Conservation (phyloP, 75 land plant genomes). For the Adiantum capillusveneris region DNA sequence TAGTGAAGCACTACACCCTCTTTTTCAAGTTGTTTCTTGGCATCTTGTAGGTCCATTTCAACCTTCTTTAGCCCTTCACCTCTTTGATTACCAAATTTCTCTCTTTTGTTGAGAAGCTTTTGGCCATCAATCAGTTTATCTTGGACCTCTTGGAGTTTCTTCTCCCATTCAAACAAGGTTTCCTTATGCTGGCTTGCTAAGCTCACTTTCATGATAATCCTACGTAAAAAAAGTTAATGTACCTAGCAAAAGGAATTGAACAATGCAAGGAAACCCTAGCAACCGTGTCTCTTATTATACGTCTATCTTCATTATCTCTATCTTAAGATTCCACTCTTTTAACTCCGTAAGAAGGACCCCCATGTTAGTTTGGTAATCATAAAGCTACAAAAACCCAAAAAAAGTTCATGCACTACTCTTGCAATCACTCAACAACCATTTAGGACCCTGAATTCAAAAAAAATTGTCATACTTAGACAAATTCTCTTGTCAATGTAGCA, state of each 20-base stretch:
- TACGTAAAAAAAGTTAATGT: conserved; percentile 13
- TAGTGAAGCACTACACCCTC: conserved; percentile 39
- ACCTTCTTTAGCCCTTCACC: conserved; percentile 33
- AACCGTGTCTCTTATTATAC: conserved; percentile 43
- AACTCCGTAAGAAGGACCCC: conserved; percentile 78
- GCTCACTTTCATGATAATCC: conserved; percentile 54
- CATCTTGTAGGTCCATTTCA: conserved; percentile 50
- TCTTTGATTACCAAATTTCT: conserved; percentile 40
- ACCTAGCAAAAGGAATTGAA: no score
- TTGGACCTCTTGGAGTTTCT: conserved; percentile 46
- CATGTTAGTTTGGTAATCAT: conserved; percentile 90
- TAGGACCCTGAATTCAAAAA: no score
- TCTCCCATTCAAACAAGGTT: conserved; percentile 52
- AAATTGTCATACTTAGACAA: no score
- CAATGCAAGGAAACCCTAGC: no score
- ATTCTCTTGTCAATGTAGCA: no score
- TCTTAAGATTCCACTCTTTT: conserved; percentile 64
- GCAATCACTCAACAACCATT: no score
- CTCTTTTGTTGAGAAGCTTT: conserved; percentile 58
- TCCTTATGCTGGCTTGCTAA: conserved; percentile 42
- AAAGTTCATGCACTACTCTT: no score
- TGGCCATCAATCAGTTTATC: conserved; percentile 62
- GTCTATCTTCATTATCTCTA: conserved; percentile 47
- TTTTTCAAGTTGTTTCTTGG: conserved; percentile 34
- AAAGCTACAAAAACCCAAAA: conserved; percentile 34